These are phyloP conservation scores for Aureobasidium sp. DNA, from an alignment of 2,329 filamentous ascomycete genomes.

Conservation along the genomic window DNA sequence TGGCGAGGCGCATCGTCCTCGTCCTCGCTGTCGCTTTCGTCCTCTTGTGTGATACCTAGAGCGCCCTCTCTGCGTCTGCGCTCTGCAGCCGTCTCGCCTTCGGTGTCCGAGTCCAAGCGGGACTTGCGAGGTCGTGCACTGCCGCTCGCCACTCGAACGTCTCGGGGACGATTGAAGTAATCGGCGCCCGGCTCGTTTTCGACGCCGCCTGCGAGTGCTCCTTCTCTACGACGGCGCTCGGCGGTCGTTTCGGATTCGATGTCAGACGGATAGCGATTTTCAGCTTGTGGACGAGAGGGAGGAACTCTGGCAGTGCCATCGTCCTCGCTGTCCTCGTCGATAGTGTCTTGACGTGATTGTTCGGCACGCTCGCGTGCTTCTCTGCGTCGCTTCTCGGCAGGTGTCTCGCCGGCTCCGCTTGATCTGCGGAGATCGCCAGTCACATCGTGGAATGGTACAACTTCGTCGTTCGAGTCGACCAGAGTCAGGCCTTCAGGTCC, in stretches of 20 bases:
- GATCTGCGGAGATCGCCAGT: conserved; percentile 21
- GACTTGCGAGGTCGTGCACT: conserved; percentile 9
- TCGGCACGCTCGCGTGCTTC: conserved; percentile 22
- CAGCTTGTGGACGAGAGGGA: conserved; percentile 14
- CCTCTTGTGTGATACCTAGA: conserved; percentile 47
- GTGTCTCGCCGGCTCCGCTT: conserved; percentile 24
- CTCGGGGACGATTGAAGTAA: conserved; percentile 28
- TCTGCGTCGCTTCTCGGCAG: conserved; percentile 37
- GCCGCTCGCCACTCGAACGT: not conserved
- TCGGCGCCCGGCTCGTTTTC: conserved; percentile 21
- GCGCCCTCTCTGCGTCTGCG: conserved; percentile 65
- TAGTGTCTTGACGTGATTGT: not conserved
- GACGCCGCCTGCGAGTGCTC: conserved; percentile 55
- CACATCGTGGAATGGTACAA: conserved; percentile 42
- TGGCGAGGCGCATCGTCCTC: conserved; percentile 42
- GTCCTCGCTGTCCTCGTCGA: conserved; percentile 29
- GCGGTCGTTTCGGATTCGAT: conserved; percentile 59
- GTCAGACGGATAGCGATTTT: conserved; percentile 24
- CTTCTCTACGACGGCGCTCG: conserved; percentile 63
- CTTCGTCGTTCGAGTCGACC: conserved; percentile 37
- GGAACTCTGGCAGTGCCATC: conserved; percentile 32
- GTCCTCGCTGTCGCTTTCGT: conserved; percentile 47
- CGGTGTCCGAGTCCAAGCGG: conserved; percentile 27
- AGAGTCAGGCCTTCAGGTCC: conserved; percentile 32
- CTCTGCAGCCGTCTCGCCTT: conserved; percentile 65